Conservation (phyloP, 495 filamentous ascomycete species). For the Podospora pseudopauciseta region DNA sequence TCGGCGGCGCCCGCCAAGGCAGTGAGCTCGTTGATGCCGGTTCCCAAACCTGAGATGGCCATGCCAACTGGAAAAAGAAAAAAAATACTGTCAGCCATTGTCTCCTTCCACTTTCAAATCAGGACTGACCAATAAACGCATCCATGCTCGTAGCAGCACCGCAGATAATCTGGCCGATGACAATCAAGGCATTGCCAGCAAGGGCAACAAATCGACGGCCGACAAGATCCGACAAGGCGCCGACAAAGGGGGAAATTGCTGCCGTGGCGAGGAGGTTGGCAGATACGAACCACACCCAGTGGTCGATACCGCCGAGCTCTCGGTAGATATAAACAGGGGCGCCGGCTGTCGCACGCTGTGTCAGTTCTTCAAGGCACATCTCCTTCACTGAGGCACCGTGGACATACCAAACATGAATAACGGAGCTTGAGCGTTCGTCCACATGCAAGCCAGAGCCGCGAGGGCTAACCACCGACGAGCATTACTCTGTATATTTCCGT, state of each 20-base stretch:
- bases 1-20: conserved; percentile 55
- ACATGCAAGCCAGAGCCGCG: conserved; percentile 29
- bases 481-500: conserved; percentile 3
- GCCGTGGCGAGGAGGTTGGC: conserved; percentile 65
- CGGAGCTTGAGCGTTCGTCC: conserved; percentile 29
- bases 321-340: conserved; percentile 50
- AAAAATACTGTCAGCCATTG: background rate
- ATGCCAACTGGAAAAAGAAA: conserved; percentile 26
- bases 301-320: conserved; percentile 60
- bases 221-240: conserved; percentile 64
- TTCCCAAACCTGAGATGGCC: conserved; percentile 11
- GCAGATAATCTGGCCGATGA: conserved; percentile 64
- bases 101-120: no score
- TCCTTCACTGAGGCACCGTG: background rate
- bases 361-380: background rate
- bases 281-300: conserved; percentile 72
- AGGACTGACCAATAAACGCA: conserved; percentile 58
- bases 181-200: conserved; percentile 54
- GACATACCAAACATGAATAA: conserved; percentile 29
- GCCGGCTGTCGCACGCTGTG: conserved; percentile 13
- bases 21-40: conserved; percentile 31
- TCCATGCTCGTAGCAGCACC: conserved; percentile 64
- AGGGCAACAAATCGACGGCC: conserved; percentile 67
- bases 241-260: conserved; percentile 69
- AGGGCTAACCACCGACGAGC: conserved; percentile 19